Evolutionary conservation across 179 eudicot species (phyloP).

Genomic region (Nepenthes alata): DNA sequence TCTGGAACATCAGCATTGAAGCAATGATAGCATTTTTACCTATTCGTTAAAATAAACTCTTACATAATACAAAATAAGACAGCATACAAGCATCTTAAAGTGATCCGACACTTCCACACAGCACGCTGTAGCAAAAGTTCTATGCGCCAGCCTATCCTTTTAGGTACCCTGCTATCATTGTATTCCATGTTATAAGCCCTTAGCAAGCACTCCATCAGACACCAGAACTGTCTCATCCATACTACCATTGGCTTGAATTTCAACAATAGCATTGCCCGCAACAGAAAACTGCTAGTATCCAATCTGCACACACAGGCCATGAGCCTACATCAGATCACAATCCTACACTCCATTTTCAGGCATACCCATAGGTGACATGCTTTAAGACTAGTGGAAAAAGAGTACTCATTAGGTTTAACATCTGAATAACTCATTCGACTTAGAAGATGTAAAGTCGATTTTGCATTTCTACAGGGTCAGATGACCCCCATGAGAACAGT

Average conservation of each 20-base stretch:
- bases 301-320: slow-evolving; percentile 37
- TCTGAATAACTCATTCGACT: slow-evolving; percentile 34
- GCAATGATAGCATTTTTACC: background rate
- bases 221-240: slow-evolving; percentile 31
- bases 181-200: slow-evolving; percentile 33
- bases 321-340: slow-evolving; percentile 33
- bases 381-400: slow-evolving; percentile 52
- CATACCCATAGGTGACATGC: slow-evolving; percentile 43
- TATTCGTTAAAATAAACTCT: slow-evolving; percentile 12
- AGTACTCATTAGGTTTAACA: slow-evolving; percentile 55
- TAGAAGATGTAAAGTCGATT: slow-evolving; percentile 28
- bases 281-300: slow-evolving; percentile 43
- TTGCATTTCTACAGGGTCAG: slow-evolving; percentile 31
- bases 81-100: too few species aligned
- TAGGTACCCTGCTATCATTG: slow-evolving; percentile 26
- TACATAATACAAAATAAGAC: background rate
- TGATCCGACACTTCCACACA: too few species aligned
- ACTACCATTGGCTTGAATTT: slow-evolving; percentile 62
- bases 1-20: slow-evolving; percentile 7
- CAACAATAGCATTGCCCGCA: slow-evolving; percentile 62
- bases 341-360: slow-evolving; percentile 23
- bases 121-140: too few species aligned
- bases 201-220: slow-evolving; percentile 27
- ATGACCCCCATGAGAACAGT: slow-evolving; percentile 48
- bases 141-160: too few species aligned